Evolutionary conservation across 371 early-diverging fungal species (phyloP).

Genomic region (Rhizopus arrhizus): DNA sequence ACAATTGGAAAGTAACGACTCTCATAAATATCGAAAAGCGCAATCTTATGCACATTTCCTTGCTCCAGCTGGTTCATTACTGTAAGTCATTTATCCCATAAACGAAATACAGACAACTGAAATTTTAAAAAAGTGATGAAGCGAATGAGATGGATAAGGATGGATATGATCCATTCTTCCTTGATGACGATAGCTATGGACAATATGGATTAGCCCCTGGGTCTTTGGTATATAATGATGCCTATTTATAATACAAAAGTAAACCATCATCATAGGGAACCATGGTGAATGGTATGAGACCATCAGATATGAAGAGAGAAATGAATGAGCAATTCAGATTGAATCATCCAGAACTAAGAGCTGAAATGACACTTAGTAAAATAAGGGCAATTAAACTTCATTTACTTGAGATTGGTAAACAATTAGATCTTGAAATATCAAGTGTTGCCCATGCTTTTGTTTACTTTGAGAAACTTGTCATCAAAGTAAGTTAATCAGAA

Average conservation of each 20-base stretch:
- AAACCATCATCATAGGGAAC: not conserved
- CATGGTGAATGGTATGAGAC: slow-evolving; percentile 19
- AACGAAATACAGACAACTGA: not conserved
- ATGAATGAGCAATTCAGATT: slow-evolving; percentile 80
- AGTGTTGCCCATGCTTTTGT: slow-evolving; percentile 88
- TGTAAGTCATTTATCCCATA: slow-evolving; percentile 31
- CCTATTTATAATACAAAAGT: not conserved
- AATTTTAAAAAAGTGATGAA: slow-evolving; percentile 14
- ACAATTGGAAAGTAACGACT: slow-evolving; percentile 41
- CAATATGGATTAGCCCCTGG: not conserved
- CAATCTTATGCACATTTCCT: slow-evolving; percentile 54
- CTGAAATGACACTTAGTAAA: slow-evolving; percentile 75
- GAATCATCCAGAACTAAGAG: slow-evolving; percentile 72
- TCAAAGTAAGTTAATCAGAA: slow-evolving; percentile 47
- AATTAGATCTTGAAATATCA: slow-evolving; percentile 81
- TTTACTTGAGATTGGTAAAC: slow-evolving; percentile 54
- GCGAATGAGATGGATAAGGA: slow-evolving; percentile 4
- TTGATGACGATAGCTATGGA: slow-evolving; percentile 61
- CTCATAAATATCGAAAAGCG: slow-evolving; percentile 37
- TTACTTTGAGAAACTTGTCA: slow-evolving; percentile 91
- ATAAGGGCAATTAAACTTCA: slow-evolving; percentile 75
- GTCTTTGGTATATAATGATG: slow-evolving; percentile 25
- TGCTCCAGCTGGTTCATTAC: slow-evolving; percentile 38
- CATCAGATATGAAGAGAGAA: slow-evolving; percentile 64
- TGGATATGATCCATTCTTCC: slow-evolving; percentile 60